Evolutionary conservation across 257 asterid species (phyloP).

Genomic region (Nicotiana tomentosiformis): DNA sequence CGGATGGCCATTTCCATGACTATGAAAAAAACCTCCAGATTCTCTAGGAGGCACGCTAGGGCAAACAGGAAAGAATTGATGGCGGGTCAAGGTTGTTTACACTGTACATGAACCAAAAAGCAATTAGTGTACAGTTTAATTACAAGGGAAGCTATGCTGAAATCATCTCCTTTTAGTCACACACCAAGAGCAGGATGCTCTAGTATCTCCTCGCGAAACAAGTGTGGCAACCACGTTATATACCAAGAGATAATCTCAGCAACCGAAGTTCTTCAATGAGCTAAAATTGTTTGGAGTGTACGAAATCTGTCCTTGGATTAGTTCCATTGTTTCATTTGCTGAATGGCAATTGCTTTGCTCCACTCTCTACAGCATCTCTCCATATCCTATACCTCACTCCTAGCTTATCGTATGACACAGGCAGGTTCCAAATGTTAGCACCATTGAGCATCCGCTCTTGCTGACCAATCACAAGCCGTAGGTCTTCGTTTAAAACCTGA

Average conservation of each 20-base stretch:
- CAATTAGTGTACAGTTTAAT: constrained; percentile 29
- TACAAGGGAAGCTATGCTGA: constrained; percentile 14
- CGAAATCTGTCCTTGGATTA: not conserved
- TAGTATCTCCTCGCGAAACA: not conserved
- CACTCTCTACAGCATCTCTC: constrained; percentile 72
- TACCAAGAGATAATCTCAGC: not conserved
- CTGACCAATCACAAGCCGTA: constrained; percentile 75
- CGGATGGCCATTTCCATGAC: not conserved
- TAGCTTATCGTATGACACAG: constrained; percentile 74
- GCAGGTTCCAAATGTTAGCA: constrained; percentile 74
- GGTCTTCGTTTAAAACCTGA: constrained; percentile 84
- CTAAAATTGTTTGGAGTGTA: not conserved
- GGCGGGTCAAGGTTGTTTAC: not conserved
- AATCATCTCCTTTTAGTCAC: constrained; percentile 11
- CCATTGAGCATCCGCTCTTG: constrained; percentile 75
- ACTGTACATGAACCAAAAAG: constrained; percentile 43
- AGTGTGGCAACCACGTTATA: not conserved
- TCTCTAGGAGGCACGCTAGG: not conserved
- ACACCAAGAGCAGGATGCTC: not conserved
- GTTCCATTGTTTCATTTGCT: constrained; percentile 24
- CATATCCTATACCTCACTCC: constrained; percentile 82
- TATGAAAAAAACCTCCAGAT: not conserved
- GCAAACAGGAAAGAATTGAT: not conserved
- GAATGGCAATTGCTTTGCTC: constrained; percentile 38
- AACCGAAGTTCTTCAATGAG: not conserved